Evolutionary conservation across 1,284 basidiomycete species (phyloP), one percentile per base, ranked within the genome.

Genomic region (Marasmius sp.): DNA sequence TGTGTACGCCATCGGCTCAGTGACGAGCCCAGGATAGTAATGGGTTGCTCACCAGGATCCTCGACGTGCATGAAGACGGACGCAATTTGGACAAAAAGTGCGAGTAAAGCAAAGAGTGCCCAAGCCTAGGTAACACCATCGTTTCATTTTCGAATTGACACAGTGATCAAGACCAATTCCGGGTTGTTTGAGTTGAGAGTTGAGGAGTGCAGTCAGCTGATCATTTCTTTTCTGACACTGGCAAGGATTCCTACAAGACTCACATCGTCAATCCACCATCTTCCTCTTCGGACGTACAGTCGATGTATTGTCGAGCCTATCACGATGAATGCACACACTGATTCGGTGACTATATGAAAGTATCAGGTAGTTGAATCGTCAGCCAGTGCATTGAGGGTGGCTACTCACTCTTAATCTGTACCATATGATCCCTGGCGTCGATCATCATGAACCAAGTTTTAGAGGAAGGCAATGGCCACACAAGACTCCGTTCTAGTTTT

Each of bases 181-280:
- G n/a, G n/a, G n/a, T n/a, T n/a, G n/a, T n/a, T n/a, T n/a, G n/a
- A n/a, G n/a, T n/a, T n/a, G n/a, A 55, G 53, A 11, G 8, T 3
- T 11, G 11, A 9, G 22, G 27, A 27, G 27, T 27, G 27, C 5
- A 5, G 27, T 27, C 27, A 27, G 27, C 27, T 27, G 5, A 27
- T 27, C 27, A 27, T 27, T 27, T 27, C 5, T 27, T 27, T 27
- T 5, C 2, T 2, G 27, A 27, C 2, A 27, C 27, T 27, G 27
- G 5, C 27, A 27, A 2, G 27, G 27, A 27, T 27, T 5, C 5
- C 5, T 27, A 5, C 27, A 27, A 27, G 27, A 68, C 74, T 67
- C 8, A 72, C 77, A 62, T 79, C 78, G 61, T 80, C 77, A 65
- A 71, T 75, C 76, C 75, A 78, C 54, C 71, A 71, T 33, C 74